Evolutionary conservation across 495 filamentous ascomycete genomes (phyloP), one percentile per base, ranked within the genome.

Genomic region (Achaetomiella virescens): DNA sequence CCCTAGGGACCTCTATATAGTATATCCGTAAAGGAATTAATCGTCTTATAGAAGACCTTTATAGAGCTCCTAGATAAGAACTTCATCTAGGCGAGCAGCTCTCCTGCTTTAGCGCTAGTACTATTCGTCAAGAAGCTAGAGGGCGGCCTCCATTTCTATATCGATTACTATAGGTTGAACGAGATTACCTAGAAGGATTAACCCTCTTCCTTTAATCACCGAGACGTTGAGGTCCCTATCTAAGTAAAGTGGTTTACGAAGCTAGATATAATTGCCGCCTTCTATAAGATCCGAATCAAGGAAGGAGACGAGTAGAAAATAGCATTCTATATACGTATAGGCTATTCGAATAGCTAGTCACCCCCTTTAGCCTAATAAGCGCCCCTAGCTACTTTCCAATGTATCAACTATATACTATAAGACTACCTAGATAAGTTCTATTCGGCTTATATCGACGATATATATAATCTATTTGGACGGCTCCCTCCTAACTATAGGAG

Each of bases 91-190:
- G 24, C 52, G 14, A 58, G 40, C 6, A 9, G 3, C 10, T 38
- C 67, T 1, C 57, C 52, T 0, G 63, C 44, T 6, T 61, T 59
- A 0, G 63, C 66, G 0, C 69, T 61, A 12, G 61, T 80, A 12
- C 45, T 79, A 0, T 71, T 79, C 36, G 64, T 61, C 0, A 14
- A 25, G 2, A 80, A 78, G 48, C 49, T 46, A 1, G 60, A 65
- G 21, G 67, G 70, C 4, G 56, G 55, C 0, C 35, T 79, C 0
- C 48, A 66, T 0, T 58, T 84, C 36, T 81, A 68, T 65, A 59
- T 80, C 0, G 67, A 82, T 44, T 82, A 76, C 48, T 53, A 63
- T 5, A 61, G 58, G 7, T 45, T 81, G 0, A 82, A 82, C 52
- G 44, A 25, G 0, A 47, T 79, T 0, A 81, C 67, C 0, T 60